Evolutionary conservation across 306 rosid genomes (phyloP).

Genomic region (Mimosa pudica): DNA sequence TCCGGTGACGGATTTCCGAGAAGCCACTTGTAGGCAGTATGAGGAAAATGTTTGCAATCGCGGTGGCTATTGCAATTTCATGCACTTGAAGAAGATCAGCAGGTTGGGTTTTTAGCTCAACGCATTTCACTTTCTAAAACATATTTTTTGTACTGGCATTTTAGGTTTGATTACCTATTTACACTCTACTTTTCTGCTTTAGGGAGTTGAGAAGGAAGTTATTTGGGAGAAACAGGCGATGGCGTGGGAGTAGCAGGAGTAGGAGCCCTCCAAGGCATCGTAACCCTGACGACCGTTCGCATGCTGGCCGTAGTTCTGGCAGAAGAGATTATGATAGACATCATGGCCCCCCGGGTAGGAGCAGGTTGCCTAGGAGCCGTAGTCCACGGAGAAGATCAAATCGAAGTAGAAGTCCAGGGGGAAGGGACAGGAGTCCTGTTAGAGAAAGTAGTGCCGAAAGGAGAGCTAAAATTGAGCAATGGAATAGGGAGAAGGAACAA

Average conservation of each 20-base stretch:
- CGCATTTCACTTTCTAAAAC: background rate
- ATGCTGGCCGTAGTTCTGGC: slow-evolving; percentile 63
- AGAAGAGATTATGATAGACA: slow-evolving; percentile 82
- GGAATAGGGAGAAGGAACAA: slow-evolving; percentile 88
- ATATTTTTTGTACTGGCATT: background rate
- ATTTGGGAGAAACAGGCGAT: slow-evolving; percentile 82
- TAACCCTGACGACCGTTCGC: slow-evolving; percentile 70
- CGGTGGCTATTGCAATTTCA: slow-evolving; percentile 98
- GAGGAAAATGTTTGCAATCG: slow-evolving; percentile 98
- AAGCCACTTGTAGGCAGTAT: slow-evolving; percentile 98
- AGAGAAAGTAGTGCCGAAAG: slow-evolving; percentile 95
- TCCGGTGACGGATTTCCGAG: slow-evolving; percentile 98
- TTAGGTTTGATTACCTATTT: background rate
- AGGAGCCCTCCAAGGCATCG: slow-evolving; percentile 84
- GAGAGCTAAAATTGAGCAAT: slow-evolving; percentile 93
- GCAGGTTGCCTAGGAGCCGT: slow-evolving; percentile 84
- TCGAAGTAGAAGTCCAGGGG: slow-evolving; percentile 84
- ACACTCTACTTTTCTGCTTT: slow-evolving; percentile 3
- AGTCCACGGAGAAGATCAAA: slow-evolving; percentile 84
- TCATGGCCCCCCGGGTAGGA: slow-evolving; percentile 65
- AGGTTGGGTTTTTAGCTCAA: slow-evolving; percentile 47
- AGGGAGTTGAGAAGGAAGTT: slow-evolving; percentile 89
- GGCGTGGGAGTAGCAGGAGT: slow-evolving; percentile 78
- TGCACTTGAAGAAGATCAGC: slow-evolving; percentile 97
- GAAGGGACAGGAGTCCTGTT: slow-evolving; percentile 67